Evolutionary conservation across 768 basidiomycete genomes (phyloP), one percentile per base, ranked within the genome.

Genomic region (Hygrophorus russula): DNA sequence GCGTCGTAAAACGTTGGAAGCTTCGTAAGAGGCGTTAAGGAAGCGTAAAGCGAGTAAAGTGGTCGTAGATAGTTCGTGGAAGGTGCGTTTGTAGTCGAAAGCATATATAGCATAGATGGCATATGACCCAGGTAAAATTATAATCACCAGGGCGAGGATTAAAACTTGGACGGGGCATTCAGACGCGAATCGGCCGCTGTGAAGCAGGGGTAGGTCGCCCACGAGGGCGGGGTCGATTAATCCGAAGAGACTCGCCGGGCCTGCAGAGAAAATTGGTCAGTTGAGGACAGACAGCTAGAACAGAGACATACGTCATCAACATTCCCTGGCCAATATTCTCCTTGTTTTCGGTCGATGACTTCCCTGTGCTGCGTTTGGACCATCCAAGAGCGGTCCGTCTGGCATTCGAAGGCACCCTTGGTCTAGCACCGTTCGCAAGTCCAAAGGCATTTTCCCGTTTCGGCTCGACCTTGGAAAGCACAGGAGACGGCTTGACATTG

Each of bases 311-410:
- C 83, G 73, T 79, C 60, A 67, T 69, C 45, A 75, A 61, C 48
- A 49, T 66, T 55, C 54, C 66, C 48, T 62, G 57, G 12, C 58
- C 57, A 56, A 45, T 62, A 34, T 77, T 78, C 58, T 80, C 76
- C 56, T 80, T 73, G 50, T 73, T 72, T 46, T 75, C 78, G 37
- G 54, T 65, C 41, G 59, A 73, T 46, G 56, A 61, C 59, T 66
- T 78, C 59, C 70, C 72, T 0, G 61, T 66, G 50, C 69, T 75
- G 29, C 76, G 73, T 62, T 84, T 85, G 33, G 76, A 61, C 77
- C 73, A 78, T 1, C 82, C 82, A 1, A 76, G 64, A 0, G 73
- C 72, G 0, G 63, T 66, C n/a, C 80, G 67, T 10, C 79, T 66
- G 0, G 73, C 65, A n/a, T 63, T 68, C 0, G 78, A 78, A 2